Evolutionary conservation across 2,329 filamentous ascomycete genomes (phyloP).

Genomic region (Penicillium freii): DNA sequence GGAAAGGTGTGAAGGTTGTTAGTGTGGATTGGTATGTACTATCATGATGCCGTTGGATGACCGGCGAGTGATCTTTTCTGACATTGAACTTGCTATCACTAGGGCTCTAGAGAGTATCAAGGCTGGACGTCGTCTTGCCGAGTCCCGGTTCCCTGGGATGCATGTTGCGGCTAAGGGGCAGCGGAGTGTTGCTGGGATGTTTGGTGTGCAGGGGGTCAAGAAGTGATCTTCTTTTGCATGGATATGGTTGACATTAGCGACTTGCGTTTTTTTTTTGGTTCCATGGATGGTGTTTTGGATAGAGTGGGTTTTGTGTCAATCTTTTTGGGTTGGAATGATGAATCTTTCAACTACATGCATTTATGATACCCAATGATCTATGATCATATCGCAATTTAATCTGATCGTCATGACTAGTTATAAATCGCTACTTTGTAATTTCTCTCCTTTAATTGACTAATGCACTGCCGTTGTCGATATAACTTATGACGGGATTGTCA

Average conservation of each 20-base stretch:
- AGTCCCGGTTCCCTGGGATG: slow-evolving; percentile 67
- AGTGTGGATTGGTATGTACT: slow-evolving; percentile 70
- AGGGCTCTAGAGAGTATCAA: slow-evolving; percentile 84
- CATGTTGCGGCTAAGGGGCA: slow-evolving; percentile 63
- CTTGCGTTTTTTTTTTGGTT: neutral
- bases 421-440: neutral
- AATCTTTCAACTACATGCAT: neutral
- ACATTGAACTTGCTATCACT: neutral
- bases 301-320: neutral
- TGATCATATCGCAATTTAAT: neutral
- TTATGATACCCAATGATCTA: slow-evolving; percentile 17
- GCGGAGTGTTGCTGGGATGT: slow-evolving; percentile 61
- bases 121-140: slow-evolving; percentile 69
- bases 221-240: neutral
- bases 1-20: slow-evolving; percentile 73
- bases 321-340: neutral
- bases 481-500: neutral
- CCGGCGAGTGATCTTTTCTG: slow-evolving; percentile 18
- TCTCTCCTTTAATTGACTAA: neutral
- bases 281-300: neutral
- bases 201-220: slow-evolving; percentile 22
- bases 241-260: neutral
- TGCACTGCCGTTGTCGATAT: neutral
- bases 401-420: neutral
- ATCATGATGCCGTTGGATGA: slow-evolving; percentile 10